Evolutionary conservation across 108 stramenopile genomes (phyloP), one percentile per base, ranked within the genome.

Genomic region (Discostella pseudostelligera): DNA sequence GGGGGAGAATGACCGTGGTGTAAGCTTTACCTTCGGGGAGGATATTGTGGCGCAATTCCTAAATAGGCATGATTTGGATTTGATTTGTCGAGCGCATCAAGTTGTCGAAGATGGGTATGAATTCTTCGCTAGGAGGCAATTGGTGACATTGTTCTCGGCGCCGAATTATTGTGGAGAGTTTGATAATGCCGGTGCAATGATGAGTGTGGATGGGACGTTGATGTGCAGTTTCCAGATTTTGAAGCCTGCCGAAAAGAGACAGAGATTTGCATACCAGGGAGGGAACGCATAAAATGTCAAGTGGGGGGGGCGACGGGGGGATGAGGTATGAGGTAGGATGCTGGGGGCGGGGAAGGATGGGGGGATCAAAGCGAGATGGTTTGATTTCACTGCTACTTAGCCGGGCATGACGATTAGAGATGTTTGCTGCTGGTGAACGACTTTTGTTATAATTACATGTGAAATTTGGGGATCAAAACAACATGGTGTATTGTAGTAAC

Each of bases 31-130:
- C 57, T 99, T 99, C 69, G 99, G 99, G 39, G 97, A 99, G 69
- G 99, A 99, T 74, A 97, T 99, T 67, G 99, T 98, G 22, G 89
- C 94, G 36, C 90, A 96, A 62, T 99, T 99, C 76, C 78, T 99
- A 53, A 84, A 95, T 67, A 84, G 94, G 77, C 98, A 99, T 72
- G 98, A 99, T 82, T 80, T 99, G 54, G 99, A 99, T 63, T 86
- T 99, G 51, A 96, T 99, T 76, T 99, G 98, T 86, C 84, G 99
- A 62, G 99, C 99, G 9, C 99, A 99, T 78, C 99, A 99, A 84
- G 99, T 99, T 48, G 99, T 99, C 19, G 99, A 99, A 78, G 99
- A 99, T 74, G 99, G 99, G 51, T 99, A 99, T 70, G 99, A 99
- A 84, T 99, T 99, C 83, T 99, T 99, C 65, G 99, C 99, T 4